Evolutionary conservation across 306 rosid species (phyloP), one percentile per base, ranked within the genome.

Genomic region (Canavalia ensiformis): DNA sequence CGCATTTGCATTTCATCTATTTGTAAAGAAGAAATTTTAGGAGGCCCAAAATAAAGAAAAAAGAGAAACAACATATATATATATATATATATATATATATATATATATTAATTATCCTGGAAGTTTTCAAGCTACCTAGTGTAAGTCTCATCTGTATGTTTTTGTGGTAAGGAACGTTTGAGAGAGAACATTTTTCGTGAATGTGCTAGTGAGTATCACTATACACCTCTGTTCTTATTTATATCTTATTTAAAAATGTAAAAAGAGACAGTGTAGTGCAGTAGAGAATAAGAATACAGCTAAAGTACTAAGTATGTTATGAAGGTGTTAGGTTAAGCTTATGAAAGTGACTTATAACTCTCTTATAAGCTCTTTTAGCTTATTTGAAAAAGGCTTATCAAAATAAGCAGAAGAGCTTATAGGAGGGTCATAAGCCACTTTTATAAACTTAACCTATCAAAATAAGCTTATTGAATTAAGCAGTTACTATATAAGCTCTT

Each of bases 181-280:
- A 60, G 56, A 37, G 68, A 74, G 34, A 72, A 34, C 71, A 11
- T 7, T 8, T 46, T 18, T 49, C 10, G 34, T 51, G 74, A 66
- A 52, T n/a, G 11, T 66, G 37, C 55, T 9, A 25, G 18, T 60
- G 64, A 65, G 63, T 65, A 18, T 63, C 50, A 34, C 13, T n/a
- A 35, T 76, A 34, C 37, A 49, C 7, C 4, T 72, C 9, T 37
- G 0, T 39, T 34, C 1, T 4, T 33, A 13, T 37, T 62, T 35
- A 35, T 70, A 50, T 46, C 6, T 31, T 47, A 47, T 62, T 34
- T 49, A 35, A 4, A 33, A 12, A 54, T 4, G 34, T 54, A 33
- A 75, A 33, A 75, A 71, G 76, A 76, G 50, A 56, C 54, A 8
- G 37, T 37, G 68, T 56, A 28, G 10, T 25, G 37, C 76, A 33